Base-by-base conservation (phyloP, 2,329 filamentous ascomycete genomes). In the Xylaria sp. region DNA sequence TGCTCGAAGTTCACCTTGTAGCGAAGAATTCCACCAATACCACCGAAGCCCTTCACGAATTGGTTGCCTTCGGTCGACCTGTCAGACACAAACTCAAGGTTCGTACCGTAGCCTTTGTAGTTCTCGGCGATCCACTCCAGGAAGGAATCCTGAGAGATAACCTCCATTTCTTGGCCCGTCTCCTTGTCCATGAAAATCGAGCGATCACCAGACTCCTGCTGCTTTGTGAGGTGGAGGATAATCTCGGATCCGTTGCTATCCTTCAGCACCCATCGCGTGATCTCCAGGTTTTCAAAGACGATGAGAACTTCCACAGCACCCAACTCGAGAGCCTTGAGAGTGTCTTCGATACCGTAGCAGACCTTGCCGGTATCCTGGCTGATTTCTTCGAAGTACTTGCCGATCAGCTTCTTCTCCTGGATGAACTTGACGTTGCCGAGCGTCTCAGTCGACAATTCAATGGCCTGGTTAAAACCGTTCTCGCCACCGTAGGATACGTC, bases 1-100 rank as follows among this genome's bases (percentile, higher is more conserved):
- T 99, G 95, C 80, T 99, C 95, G 80, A 99, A 99, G 83, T 99
- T 99, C 83, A 99, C 91, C 83, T 97, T 97, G 87, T 99, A 99
- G 70, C 94, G 92, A 74, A 99, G 86, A 72, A 99, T 88, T 66
- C 93, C 93, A 68, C 94, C 94, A 70, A 99, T 96, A 73, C 94
- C 94, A 87, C 94, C 94, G 73, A 99, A 99, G 65, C 94, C 94
- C 82, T 97, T 97, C 72, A 99, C 94, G 78, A 99, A 99, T 81
- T 99, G 94, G 79, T 99, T 99, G 74, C 94, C 94, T 79, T 99
- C 94, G 63, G 91, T 96, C 62, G 93, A 97, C 67, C 92, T 89
- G 75, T 99, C 95, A 53, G 94, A 97, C 66, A 99, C 94, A 69
- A 99, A 99, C 76, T 99, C 94, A 49, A 99, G 85, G 37, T 87